phyloP scores from a whole-genome alignment of 75 land plant genomes.

The Pinus taeda region DNA sequence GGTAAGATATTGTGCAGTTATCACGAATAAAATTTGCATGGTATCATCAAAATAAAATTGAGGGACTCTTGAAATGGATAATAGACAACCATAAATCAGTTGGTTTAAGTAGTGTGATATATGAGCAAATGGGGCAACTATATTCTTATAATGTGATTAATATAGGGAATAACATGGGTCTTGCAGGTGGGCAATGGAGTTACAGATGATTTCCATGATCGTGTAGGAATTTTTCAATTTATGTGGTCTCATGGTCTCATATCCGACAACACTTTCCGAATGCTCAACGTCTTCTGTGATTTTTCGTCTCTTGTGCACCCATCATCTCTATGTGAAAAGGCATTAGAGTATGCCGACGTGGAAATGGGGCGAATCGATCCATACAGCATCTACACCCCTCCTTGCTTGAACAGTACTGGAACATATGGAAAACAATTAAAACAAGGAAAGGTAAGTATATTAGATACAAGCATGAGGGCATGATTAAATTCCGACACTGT shows the following conservation, averaged over 20 bases:
- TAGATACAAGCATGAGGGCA: neutral
- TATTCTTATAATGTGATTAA: neutral
- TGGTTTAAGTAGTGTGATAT: neutral
- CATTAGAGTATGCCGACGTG: slow-evolving; percentile 25
- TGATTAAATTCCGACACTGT: neutral
- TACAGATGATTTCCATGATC: slow-evolving; percentile 78
- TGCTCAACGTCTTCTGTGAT: slow-evolving; percentile 45
- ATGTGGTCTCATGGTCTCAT: slow-evolving; percentile 90
- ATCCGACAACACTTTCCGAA: slow-evolving; percentile 62
- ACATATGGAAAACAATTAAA: slow-evolving; percentile 18
- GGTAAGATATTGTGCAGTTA: slow-evolving; percentile 22
- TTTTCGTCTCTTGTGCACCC: slow-evolving; percentile 44
- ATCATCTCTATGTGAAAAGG: slow-evolving; percentile 27
- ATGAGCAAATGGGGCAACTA: neutral
- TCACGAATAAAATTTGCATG: no score
- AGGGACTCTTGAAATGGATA: neutral
- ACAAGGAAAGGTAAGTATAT: slow-evolving; percentile 36
- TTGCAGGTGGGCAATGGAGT: slow-evolving; percentile 92
- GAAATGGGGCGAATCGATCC: slow-evolving; percentile 85
- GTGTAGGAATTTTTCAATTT: slow-evolving; percentile 79
- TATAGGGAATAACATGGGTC: neutral
- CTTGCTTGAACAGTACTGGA: slow-evolving; percentile 36
- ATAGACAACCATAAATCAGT: neutral
- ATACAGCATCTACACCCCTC: slow-evolving; percentile 80
- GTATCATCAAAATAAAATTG: neutral